Percentiles rank a stretch among this genome's conserved stretches.
Evolutionary conservation across 1,284 basidiomycete genomes (phyloP).

Genomic region (Phlebopus sp.): DNA sequence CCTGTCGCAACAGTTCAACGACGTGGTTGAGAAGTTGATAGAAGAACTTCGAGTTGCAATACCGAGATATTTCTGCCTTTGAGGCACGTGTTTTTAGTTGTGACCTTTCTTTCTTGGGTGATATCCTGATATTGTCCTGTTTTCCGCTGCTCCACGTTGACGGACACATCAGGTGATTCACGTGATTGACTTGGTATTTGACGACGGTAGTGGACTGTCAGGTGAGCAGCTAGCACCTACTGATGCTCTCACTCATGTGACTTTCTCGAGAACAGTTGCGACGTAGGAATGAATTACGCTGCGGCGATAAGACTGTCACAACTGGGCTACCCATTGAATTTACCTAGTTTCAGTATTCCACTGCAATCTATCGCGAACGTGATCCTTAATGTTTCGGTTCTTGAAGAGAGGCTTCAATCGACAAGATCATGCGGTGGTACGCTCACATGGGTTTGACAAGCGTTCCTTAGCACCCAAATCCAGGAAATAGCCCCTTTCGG

Average conservation of each 20-base stretch:
- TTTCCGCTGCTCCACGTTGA: too few species aligned
- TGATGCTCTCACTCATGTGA: not conserved
- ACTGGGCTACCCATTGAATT: not conserved
- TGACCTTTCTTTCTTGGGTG: not conserved
- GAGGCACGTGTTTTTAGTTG: constrained; percentile 1
- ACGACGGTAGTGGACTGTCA: too few species aligned
- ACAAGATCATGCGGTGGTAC: too few species aligned
- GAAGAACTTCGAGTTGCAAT: constrained; percentile 8
- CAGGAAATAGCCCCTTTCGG: constrained; percentile 5
- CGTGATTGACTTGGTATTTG: not conserved
- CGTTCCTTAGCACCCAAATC: too few species aligned
- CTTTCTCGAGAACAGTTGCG: too few species aligned
- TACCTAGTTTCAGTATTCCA: not conserved
- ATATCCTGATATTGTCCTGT: not conserved
- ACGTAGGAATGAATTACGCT: not conserved
- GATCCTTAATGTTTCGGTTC: not conserved
- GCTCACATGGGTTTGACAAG: too few species aligned
- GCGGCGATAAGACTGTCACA: not conserved
- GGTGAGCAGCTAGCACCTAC: not conserved
- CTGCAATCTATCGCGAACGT: not conserved
- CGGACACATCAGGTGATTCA: too few species aligned
- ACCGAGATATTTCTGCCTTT: constrained; percentile 14
- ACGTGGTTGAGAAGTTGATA: constrained; percentile 2
- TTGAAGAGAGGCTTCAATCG: not conserved
- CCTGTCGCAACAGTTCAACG: not conserved